These are phyloP conservation scores for Fusarium subglutinans DNA, from an alignment of 2,329 filamentous ascomycete genomes.

Conservation along the genomic window DNA sequence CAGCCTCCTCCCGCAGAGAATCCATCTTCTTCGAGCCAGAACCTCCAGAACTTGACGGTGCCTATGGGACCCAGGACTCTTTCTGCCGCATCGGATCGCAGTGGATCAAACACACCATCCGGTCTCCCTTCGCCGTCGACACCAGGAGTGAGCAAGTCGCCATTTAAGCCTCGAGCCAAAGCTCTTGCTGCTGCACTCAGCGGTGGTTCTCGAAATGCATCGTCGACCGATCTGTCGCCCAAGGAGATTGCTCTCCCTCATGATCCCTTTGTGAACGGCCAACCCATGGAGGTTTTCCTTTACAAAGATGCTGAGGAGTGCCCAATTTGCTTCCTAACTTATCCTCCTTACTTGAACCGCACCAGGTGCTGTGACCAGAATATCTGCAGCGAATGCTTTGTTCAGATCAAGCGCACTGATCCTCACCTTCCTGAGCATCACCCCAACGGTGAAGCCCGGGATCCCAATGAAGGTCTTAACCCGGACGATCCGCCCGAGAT, in stretches of 20 bases:
- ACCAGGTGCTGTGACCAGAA: constrained; percentile 95
- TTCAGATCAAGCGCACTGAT: constrained; percentile 95
- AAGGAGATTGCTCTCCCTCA: constrained; percentile 82
- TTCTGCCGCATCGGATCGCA: constrained; percentile 79
- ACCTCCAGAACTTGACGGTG: constrained; percentile 77
- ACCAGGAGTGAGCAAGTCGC: constrained; percentile 50
- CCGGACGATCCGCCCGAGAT: constrained; percentile 66
- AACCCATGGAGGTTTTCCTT: constrained; percentile 88
- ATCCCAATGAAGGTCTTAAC: constrained; percentile 49
- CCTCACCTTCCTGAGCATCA: constrained; percentile 87
- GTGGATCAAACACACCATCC: constrained; percentile 69
- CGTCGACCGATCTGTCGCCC: constrained; percentile 75
- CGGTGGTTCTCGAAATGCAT: constrained; percentile 75
- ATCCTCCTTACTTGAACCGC: constrained; percentile 92
- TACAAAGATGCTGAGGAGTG: constrained; percentile 94
- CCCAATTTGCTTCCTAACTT: constrained; percentile 96
- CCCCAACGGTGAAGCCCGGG: constrained; percentile 55
- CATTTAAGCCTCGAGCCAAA: constrained; percentile 86
- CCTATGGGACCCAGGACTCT: constrained; percentile 81
- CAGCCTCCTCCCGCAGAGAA: constrained; percentile 57
- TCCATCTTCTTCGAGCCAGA: constrained; percentile 60
- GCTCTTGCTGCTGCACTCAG: constrained; percentile 85
- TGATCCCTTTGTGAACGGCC: constrained; percentile 93
- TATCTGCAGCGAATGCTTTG: constrained; percentile 98
- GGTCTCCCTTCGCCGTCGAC: constrained; percentile 58